Conservation (phyloP, 306 rosid genomes). For the Ochetophila trinervis region DNA sequence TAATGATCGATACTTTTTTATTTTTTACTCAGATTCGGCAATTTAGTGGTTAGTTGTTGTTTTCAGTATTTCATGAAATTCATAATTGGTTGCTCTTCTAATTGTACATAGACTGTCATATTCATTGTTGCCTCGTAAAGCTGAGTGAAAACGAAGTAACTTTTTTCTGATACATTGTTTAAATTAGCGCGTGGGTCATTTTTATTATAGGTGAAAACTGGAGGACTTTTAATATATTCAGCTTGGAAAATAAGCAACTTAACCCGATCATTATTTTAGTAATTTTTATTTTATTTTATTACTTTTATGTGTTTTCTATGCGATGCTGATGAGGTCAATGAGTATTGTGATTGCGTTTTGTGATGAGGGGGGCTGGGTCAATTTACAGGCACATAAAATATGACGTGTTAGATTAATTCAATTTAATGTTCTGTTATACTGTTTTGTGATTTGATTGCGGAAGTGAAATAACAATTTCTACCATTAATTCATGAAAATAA, state of each 20-base stretch:
- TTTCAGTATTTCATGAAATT: too few species aligned
- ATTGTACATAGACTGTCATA: too few species aligned
- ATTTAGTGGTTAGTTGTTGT: too few species aligned
- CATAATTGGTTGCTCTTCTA: too few species aligned
- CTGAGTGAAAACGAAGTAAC: neutral
- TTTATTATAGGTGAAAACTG: neutral
- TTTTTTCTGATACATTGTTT: neutral
- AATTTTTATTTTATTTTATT: neutral
- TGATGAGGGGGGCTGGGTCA: neutral
- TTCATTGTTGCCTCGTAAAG: too few species aligned
- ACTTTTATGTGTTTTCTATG: neutral
- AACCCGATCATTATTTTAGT: too few species aligned
- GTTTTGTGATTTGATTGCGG: neutral
- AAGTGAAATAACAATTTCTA: constrained; percentile 1
- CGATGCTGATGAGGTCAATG: constrained; percentile 11
- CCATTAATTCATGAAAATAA: neutral
- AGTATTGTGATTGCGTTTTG: neutral
- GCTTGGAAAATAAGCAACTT: too few species aligned
- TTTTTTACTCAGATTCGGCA: too few species aligned
- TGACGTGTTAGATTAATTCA: neutral
- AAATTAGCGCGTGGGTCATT: too few species aligned
- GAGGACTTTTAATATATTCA: too few species aligned
- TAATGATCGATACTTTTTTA: too few species aligned
- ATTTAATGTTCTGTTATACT: neutral
- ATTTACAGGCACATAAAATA: neutral